Evolutionary conservation across 192 early-diverging fungal species (phyloP).

Genomic region (Coemansia sp.): DNA sequence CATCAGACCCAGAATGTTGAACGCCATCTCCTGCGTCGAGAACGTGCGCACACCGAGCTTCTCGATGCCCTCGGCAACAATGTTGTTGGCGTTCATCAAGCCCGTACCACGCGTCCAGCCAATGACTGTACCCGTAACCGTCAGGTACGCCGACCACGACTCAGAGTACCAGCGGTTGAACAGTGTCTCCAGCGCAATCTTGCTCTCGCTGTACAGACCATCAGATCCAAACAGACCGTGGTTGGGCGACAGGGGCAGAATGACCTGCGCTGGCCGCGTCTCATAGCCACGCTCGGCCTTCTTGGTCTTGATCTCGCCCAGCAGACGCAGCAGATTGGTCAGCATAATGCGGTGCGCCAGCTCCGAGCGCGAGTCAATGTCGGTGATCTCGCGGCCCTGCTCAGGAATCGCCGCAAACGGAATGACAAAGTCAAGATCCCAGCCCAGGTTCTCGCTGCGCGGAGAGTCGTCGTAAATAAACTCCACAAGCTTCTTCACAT

Average conservation of each 20-base stretch:
- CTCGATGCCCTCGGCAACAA: slow-evolving; percentile 90
- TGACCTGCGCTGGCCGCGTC: slow-evolving; percentile 88
- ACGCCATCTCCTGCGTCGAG: slow-evolving; percentile 93
- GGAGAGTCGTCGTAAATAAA: slow-evolving; percentile 83
- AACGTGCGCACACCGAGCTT: slow-evolving; percentile 90
- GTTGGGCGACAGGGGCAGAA: slow-evolving; percentile 92
- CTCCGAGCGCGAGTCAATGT: slow-evolving; percentile 86
- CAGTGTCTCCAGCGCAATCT: slow-evolving; percentile 91
- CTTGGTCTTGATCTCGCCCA: slow-evolving; percentile 84
- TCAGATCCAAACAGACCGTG: slow-evolving; percentile 93
- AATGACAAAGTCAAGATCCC: slow-evolving; percentile 94
- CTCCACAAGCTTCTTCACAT: slow-evolving; percentile 77
- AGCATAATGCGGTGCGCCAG: slow-evolving; percentile 94
- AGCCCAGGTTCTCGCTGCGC: slow-evolving; percentile 66
- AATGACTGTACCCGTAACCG: slow-evolving; percentile 89
- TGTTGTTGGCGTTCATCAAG: slow-evolving; percentile 91
- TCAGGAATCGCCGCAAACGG: slow-evolving; percentile 94
- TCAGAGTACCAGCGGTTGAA: slow-evolving; percentile 93
- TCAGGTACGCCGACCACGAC: slow-evolving; percentile 85
- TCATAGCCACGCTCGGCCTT: slow-evolving; percentile 80
- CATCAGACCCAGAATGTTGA: slow-evolving; percentile 91
- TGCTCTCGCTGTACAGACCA: slow-evolving; percentile 93
- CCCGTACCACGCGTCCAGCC: slow-evolving; percentile 98
- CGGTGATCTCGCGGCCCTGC: slow-evolving; percentile 85
- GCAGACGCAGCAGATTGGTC: slow-evolving; percentile 85